phyloP scores from a whole-genome alignment of 495 filamentous ascomycete species.

The Trichoderma virens region DNA sequence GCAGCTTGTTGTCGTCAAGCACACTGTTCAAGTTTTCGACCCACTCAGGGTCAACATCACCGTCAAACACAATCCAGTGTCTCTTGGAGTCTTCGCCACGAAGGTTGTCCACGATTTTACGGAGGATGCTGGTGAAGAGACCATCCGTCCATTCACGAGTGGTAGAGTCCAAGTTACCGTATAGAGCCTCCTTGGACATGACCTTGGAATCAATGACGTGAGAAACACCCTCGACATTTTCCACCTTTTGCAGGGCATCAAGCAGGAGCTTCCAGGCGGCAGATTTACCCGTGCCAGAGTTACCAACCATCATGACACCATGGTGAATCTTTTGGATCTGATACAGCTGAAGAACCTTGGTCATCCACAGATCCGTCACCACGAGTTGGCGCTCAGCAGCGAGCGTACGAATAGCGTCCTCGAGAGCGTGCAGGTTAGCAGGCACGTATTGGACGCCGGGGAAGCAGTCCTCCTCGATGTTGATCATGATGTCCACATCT shows the following conservation, averaged over 20 bases:
- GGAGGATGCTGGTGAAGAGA: conserved; percentile 92
- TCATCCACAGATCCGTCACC: conserved; percentile 90
- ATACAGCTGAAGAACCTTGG: conserved; percentile 89
- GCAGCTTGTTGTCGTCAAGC: conserved; percentile 94
- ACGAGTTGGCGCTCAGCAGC: conserved; percentile 77
- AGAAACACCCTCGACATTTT: conserved; percentile 85
- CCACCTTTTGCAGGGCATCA: conserved; percentile 81
- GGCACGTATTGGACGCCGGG: conserved; percentile 89
- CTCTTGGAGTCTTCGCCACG: conserved; percentile 92
- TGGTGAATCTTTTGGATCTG: conserved; percentile 98
- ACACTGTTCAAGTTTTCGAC: conserved; percentile 99
- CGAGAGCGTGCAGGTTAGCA: conserved; percentile 70
- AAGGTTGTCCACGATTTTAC: conserved; percentile 98
- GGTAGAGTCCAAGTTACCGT: conserved; percentile 90
- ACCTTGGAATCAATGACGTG: conserved; percentile 99
- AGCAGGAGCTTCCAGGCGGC: conserved; percentile 91
- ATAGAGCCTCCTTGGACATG: conserved; percentile 97
- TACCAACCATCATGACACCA: conserved; percentile 99
- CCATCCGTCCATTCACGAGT: conserved; percentile 98
- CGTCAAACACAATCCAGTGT: conserved; percentile 99
- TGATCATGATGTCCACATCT: conserved; percentile 81
- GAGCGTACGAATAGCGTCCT: conserved; percentile 71
- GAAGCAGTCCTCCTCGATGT: conserved; percentile 80
- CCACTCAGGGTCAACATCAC: conserved; percentile 98
- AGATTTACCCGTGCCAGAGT: conserved; percentile 91